Conservation (phyloP, 192 early-diverging fungal genomes). For the Podila epicladia region DNA sequence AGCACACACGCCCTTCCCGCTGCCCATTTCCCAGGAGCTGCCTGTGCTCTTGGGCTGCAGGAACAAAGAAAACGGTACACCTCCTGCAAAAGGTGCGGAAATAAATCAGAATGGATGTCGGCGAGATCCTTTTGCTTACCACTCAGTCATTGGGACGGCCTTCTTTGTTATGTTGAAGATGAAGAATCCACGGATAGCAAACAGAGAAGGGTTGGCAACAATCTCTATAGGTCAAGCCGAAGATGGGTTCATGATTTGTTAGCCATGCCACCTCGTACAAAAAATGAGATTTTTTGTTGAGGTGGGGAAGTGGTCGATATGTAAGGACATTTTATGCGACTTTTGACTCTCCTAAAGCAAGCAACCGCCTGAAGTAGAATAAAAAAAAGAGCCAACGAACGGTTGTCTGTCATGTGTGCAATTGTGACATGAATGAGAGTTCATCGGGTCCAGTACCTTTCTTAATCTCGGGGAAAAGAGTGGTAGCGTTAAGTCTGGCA, state of each 20-base stretch:
- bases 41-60: background rate
- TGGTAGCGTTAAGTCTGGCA: slow-evolving; percentile 48
- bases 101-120: too few species aligned
- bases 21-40: background rate
- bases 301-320: too few species aligned
- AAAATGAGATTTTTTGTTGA: background rate
- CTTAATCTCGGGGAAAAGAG: slow-evolving; percentile 50
- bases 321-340: too few species aligned
- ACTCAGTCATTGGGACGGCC: slow-evolving; percentile 41
- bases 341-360: too few species aligned
- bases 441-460: slow-evolving; percentile 16
- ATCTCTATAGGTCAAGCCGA: slow-evolving; percentile 14
- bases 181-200: slow-evolving; percentile 40
- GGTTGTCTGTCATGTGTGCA: too few species aligned
- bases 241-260: too few species aligned
- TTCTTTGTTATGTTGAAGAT: slow-evolving; percentile 47
- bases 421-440: too few species aligned
- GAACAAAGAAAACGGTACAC: background rate
- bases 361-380: background rate
- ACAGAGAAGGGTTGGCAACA: slow-evolving; percentile 38
- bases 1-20: background rate
- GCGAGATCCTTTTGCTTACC: slow-evolving; percentile 7
- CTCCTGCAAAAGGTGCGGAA: background rate
- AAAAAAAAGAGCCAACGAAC: background rate
- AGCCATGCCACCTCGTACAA: background rate